These are phyloP conservation scores for Torulaspora indica DNA, from an alignment of 805 yeast species.

Conservation along the genomic window DNA sequence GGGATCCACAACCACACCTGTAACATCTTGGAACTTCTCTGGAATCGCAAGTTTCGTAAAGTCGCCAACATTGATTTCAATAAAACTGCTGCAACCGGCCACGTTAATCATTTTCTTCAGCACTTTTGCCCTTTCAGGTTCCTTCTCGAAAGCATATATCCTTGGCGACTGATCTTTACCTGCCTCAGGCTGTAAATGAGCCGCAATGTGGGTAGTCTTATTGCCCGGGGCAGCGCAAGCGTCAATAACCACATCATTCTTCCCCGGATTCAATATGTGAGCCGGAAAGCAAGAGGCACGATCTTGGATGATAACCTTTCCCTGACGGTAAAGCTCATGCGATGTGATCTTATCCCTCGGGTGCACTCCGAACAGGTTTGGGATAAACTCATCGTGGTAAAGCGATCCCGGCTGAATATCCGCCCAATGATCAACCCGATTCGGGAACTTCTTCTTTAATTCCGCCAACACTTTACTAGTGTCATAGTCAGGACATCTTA, in stretches of 20 bases:
- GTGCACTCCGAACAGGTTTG: conserved; percentile 74
- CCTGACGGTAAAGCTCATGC: conserved; percentile 64
- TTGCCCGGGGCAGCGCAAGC: conserved; percentile 99
- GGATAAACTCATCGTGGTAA: conserved; percentile 68
- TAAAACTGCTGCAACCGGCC: conserved; percentile 57
- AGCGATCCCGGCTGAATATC: conserved; percentile 52
- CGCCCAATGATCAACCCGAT: conserved; percentile 42
- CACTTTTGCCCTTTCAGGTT: conserved; percentile 62
- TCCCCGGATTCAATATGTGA: conserved; percentile 59
- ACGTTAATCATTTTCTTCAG: conserved; percentile 70
- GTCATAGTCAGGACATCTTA: conserved; percentile 41
- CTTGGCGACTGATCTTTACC: conserved; percentile 29
- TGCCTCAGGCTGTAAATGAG: conserved; percentile 32
- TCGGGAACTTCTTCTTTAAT: conserved; percentile 37
- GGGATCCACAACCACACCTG: conserved; percentile 89
- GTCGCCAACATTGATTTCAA: conserved; percentile 50
- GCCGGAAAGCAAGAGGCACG: conserved; percentile 97
- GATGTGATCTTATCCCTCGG: conserved; percentile 67
- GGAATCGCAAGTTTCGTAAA: conserved; percentile 42
- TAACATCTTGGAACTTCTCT: conserved; percentile 54
- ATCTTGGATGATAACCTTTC: conserved; percentile 86
- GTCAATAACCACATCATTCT: conserved; percentile 69
- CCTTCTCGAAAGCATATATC: conserved; percentile 85
- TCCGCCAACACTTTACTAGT: conserved; percentile 24
- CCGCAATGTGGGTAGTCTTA: conserved; percentile 89